Percentiles rank a stretch among this genome's conserved stretches.
Conservation (phyloP, 129 eudicot species). For the Helianthus tuberosus region DNA sequence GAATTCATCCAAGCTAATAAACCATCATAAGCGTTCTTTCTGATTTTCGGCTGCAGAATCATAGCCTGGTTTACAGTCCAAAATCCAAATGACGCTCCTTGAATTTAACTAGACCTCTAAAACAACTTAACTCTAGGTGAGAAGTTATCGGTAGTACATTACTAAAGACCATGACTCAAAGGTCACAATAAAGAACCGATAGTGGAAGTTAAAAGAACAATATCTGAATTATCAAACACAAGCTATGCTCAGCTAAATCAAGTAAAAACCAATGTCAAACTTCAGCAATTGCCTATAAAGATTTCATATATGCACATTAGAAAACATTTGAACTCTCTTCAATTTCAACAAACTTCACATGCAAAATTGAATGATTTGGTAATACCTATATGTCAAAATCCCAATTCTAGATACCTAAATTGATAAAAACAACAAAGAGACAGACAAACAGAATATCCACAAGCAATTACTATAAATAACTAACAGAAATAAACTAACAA, state of each 20-base stretch:
- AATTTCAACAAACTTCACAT: not conserved
- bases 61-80: not conserved
- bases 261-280: not conserved
- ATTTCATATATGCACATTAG: not conserved
- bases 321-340: not conserved
- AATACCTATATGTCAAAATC: not conserved
- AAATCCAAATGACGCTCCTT: conserved; percentile 11
- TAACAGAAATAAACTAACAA: not conserved
- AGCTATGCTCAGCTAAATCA: conserved; percentile 7
- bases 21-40: conserved; percentile 1
- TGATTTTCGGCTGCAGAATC: not conserved
- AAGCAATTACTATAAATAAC: not conserved
- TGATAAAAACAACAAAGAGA: not conserved
- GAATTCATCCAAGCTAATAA: conserved; percentile 9
- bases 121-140: conserved; percentile 5
- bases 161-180: conserved; percentile 14
- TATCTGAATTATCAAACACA: conserved; percentile 9
- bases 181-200: not conserved
- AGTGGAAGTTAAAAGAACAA: conserved; percentile 13
- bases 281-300: not conserved
- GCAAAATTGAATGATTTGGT: conserved; percentile 5
- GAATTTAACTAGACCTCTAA: not conserved
- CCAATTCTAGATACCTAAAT: not conserved
- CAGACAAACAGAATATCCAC: not conserved
- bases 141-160: not conserved